Base-by-base conservation (phyloP, 108 stramenopile species). In the Nitzschia inconspicua region DNA sequence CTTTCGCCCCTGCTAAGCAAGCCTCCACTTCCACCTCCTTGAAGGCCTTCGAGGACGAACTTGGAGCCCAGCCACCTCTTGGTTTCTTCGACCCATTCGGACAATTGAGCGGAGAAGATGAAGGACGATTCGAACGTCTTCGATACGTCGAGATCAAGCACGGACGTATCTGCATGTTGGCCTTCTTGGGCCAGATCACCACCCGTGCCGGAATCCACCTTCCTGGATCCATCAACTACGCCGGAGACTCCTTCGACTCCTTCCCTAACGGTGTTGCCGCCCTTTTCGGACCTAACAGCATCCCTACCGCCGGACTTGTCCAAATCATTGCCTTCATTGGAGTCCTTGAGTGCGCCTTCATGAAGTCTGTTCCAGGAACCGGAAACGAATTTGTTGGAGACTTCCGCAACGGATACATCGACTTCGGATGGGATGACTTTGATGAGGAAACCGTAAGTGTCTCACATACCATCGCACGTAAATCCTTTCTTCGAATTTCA, bases 131-230 rank as follows among this genome's bases (percentile, higher is more conserved):
- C 67, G 63, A 75, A 37, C 75, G 88, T 62, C 80, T 88, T 52
- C 91, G 91, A 39, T 81, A 83, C 60, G 85, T 81, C 64, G 92
- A 94, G 76, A 70, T 91, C 76, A 94, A 94, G 91, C 95, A 96
- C 88, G 95, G 95, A 58, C 83, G 89, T 47, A 78, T 68, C 61
- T 69, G 68, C 46, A 74, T 42, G 84, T 82, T 89, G 65, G 88
- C 88, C 63, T 79, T 85, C 76, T 60, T 82, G 16, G 86, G 85
- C 28, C 49, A 82, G 22, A 66, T 85, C 57, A 37, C 53, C 62
- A 73, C 73, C 64, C 69, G 73, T 51, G 73, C 76, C 52, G 83
- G 83, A 42, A 47, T 80, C 74, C 73, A 78, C 66, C 76, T 84
- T 54, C 49, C 75, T 18, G 82, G 82, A 69, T 49, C 49, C 73